Conservation (phyloP, 2,329 filamentous ascomycete genomes). For the Teratosphaeria zuluensis region DNA sequence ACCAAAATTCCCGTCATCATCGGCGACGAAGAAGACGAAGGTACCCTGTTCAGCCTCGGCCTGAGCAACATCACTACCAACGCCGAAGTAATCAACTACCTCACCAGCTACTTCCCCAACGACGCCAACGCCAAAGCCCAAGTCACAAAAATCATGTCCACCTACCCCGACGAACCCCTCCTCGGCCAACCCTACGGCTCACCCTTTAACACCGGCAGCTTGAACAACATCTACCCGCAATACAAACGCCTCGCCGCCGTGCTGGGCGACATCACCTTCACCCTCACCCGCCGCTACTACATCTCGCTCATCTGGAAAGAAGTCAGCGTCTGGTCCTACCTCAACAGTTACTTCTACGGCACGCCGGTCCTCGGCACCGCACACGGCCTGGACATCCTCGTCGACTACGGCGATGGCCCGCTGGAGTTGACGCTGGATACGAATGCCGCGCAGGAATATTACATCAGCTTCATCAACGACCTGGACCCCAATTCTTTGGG, state of each 20-base stretch:
- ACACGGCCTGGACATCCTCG: constrained; percentile 51
- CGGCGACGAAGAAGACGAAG: constrained; percentile 72
- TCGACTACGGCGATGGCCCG: background rate
- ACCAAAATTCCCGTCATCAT: constrained; percentile 55
- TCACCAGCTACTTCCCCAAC: constrained; percentile 45
- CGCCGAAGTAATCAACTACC: constrained; percentile 50
- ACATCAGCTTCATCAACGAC: constrained; percentile 61
- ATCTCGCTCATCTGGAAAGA: constrained; percentile 39
- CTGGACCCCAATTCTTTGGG: constrained; percentile 55
- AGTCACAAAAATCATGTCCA: constrained; percentile 48
- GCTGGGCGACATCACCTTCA: constrained; percentile 64
- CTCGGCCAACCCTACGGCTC: constrained; percentile 47
- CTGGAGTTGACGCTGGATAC: constrained; percentile 1
- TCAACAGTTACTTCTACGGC: constrained; percentile 61
- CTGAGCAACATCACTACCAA: constrained; percentile 58
- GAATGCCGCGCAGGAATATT: constrained; percentile 54
- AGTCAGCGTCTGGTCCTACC: constrained; percentile 63
- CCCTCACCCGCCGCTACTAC: constrained; percentile 57
- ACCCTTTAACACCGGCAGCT: constrained; percentile 57
- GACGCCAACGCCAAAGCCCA: constrained; percentile 32
- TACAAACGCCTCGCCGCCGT: constrained; percentile 70
- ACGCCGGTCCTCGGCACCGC: constrained; percentile 66
- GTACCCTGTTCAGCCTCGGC: constrained; percentile 63
- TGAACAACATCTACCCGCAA: constrained; percentile 67
- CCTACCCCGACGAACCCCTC: constrained; percentile 47